Percentiles rank a stretch among this genome's conserved stretches.
These are phyloP conservation scores for Acorus calamus DNA, from an alignment of 106 monocot genomes.

Conservation along the genomic window DNA sequence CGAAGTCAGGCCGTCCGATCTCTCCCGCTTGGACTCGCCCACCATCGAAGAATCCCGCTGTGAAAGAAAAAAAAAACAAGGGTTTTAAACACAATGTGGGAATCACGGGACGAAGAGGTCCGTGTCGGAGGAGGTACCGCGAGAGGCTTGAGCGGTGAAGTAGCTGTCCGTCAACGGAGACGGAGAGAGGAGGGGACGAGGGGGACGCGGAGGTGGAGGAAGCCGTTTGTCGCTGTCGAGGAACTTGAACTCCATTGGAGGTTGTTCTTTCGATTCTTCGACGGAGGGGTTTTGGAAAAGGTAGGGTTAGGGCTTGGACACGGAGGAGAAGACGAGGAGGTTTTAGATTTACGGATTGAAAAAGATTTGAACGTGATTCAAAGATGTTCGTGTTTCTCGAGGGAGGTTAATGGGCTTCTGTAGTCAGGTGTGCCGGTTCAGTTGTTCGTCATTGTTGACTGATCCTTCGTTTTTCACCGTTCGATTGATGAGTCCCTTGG, in stretches of 20 bases:
- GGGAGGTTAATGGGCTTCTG: too few species aligned
- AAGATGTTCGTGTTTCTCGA: too few species aligned
- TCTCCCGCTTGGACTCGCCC: background rate
- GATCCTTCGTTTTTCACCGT: too few species aligned
- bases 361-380: too few species aligned
- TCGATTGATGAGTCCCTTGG: too few species aligned
- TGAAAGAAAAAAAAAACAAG: background rate
- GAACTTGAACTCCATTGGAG: conserved; percentile 1
- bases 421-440: too few species aligned
- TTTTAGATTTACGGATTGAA: too few species aligned
- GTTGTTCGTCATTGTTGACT: too few species aligned
- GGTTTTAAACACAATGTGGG: too few species aligned
- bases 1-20: background rate
- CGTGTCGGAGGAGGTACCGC: background rate
- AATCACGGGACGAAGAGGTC: background rate
- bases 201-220: background rate
- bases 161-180: background rate
- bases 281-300: background rate
- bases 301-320: background rate
- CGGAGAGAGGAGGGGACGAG: background rate
- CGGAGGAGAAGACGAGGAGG: background rate
- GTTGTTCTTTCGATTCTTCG: too few species aligned
- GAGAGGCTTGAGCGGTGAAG: background rate
- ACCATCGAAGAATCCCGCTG: background rate
- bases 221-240: background rate